Conservation (phyloP, 148 eudicot genomes). For the Simmondsia chinensis region DNA sequence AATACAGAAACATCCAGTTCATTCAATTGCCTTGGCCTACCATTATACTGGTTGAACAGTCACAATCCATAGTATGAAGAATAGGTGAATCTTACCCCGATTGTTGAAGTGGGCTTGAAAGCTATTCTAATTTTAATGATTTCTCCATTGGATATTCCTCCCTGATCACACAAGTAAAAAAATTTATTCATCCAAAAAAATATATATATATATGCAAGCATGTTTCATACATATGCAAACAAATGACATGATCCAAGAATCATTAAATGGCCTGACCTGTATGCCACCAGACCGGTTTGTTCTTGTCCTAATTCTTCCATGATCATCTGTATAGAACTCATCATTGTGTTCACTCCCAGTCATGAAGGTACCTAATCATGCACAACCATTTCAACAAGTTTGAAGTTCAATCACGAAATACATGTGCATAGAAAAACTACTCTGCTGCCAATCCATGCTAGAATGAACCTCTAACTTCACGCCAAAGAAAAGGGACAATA, state of each 20-base stretch:
- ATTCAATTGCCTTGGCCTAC: no score
- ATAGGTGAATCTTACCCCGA: conserved; percentile 62
- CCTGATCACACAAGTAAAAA: conserved; percentile 49
- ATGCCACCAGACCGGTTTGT: conserved; percentile 95
- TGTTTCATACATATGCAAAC: background rate
- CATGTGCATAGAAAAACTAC: no score
- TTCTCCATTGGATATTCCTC: conserved; percentile 95
- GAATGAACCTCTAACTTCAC: no score
- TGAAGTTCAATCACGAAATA: no score
- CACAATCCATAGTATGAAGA: no score
- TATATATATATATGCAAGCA: no score
- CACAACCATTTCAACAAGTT: no score
- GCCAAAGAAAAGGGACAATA: no score
- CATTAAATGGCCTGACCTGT: conserved; percentile 47
- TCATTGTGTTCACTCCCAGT: conserved; percentile 97
- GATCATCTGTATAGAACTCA: conserved; percentile 61
- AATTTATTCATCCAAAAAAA: no score
- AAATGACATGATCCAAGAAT: background rate
- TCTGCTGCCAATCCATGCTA: no score
- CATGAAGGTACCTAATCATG: conserved; percentile 90
- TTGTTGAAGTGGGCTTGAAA: conserved; percentile 95
- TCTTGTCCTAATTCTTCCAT: conserved; percentile 64
- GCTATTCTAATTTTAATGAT: conserved; percentile 72
- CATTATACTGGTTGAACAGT: no score
- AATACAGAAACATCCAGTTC: no score